Conservation (phyloP, 768 basidiomycete genomes). For the Guyanaporus albipodus region DNA sequence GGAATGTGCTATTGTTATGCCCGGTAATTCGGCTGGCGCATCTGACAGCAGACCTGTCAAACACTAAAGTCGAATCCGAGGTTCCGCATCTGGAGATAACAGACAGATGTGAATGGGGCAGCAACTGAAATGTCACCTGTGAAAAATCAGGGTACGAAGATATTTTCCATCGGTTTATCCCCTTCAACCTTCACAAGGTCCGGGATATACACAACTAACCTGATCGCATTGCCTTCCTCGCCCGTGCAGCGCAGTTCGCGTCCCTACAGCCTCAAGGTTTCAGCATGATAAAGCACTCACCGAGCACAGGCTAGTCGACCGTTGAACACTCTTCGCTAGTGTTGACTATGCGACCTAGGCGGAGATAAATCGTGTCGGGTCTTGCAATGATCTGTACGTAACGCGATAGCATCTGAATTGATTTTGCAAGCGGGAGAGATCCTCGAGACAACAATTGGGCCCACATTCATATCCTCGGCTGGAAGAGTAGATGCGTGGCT, state of each 20-base stretch:
- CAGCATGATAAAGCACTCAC: constrained; percentile 1
- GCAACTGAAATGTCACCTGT: no score
- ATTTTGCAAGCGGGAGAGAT: neutral
- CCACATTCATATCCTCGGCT: neutral
- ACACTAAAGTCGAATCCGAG: neutral
- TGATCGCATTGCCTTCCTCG: neutral
- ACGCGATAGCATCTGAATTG: neutral
- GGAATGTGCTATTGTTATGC: neutral
- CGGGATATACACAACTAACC: neutral
- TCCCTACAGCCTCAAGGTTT: neutral
- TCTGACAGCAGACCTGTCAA: neutral
- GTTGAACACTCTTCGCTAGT: neutral
- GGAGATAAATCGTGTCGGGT: constrained; percentile 7
- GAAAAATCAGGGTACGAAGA: neutral
- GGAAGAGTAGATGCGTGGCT: no score
- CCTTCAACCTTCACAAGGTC: neutral
- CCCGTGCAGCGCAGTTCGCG: neutral
- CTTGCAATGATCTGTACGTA: neutral
- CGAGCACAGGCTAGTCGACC: neutral
- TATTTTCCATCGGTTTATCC: neutral
- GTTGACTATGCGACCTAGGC: neutral
- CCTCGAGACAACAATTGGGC: neutral
- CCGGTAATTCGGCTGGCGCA: neutral
- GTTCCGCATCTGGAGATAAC: no score
- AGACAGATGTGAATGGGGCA: no score